Conservation (phyloP, 176 grass and related monocot species). For the Eragrostis curvula region DNA sequence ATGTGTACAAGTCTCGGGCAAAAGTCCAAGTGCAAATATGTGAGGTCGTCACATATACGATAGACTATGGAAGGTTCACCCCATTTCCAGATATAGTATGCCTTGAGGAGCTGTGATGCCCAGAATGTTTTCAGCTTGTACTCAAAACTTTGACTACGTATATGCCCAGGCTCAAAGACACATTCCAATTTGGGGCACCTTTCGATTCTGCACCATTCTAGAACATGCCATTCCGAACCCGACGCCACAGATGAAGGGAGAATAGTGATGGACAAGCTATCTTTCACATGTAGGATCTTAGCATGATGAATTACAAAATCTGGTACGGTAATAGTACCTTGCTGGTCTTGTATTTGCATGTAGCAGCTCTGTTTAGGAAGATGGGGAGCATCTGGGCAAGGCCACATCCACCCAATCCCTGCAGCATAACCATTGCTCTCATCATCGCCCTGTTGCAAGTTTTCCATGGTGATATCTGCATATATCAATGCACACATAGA, state of each 20-base stretch:
- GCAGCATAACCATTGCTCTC: background rate
- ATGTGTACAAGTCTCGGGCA: slow-evolving; percentile 13
- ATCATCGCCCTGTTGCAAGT: background rate
- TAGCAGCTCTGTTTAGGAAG: background rate
- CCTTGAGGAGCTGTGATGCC: slow-evolving; percentile 8
- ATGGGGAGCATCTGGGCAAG: background rate
- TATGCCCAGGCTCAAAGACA: too few species aligned
- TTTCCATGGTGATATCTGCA: background rate
- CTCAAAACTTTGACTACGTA: too few species aligned
- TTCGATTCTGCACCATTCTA: background rate
- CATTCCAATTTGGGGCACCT: background rate
- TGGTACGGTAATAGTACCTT: background rate
- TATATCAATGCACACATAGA: background rate
- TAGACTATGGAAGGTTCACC: too few species aligned
- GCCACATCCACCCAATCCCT: background rate
- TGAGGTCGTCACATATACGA: too few species aligned
- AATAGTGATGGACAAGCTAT: background rate
- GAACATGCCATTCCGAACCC: background rate
- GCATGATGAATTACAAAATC: fast-evolving
- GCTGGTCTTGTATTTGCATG: slow-evolving; percentile 5
- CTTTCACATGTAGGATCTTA: background rate
- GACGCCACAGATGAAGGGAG: too few species aligned
- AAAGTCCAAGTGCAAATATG: background rate
- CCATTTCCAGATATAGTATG: background rate
- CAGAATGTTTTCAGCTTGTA: background rate